Conservation (phyloP, 208 protist species). For the Tritrichomonas musculus region DNA sequence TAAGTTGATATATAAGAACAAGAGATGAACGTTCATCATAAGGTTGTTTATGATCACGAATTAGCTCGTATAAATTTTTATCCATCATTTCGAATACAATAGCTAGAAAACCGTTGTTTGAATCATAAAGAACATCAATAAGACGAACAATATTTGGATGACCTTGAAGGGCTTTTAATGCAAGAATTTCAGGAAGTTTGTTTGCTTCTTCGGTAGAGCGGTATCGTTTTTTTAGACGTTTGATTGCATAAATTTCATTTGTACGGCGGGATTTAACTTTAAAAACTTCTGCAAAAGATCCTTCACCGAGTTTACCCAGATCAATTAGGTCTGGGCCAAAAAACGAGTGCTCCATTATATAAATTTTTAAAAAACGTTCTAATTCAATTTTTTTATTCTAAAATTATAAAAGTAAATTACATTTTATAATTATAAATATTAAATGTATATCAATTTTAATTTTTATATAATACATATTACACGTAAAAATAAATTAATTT, state of each 20-base stretch:
- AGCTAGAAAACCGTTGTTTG: background rate
- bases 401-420: too few relatives aligned
- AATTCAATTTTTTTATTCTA: too few relatives aligned
- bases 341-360: too few relatives aligned
- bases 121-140: slow-evolving; percentile 76
- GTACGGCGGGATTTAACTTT: background rate
- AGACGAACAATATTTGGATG: slow-evolving; percentile 86
- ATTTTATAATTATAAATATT: too few relatives aligned
- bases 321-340: background rate
- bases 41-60: slow-evolving; percentile 47
- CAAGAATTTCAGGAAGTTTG: slow-evolving; percentile 88
- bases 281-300: slow-evolving; percentile 16
- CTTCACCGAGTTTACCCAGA: background rate
- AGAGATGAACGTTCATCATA: background rate
- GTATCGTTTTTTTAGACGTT: background rate
- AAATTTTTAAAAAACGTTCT: too few relatives aligned
- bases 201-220: slow-evolving; percentile 65
- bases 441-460: too few relatives aligned
- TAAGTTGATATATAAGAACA: background rate
- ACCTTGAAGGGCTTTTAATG: slow-evolving; percentile 70
- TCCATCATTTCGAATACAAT: slow-evolving; percentile 93
- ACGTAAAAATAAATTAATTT: too few relatives aligned
- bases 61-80: slow-evolving; percentile 80
- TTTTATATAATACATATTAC: too few relatives aligned
- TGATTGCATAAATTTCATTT: background rate